Evolutionary conservation across 208 protist genomes (phyloP).

Genomic region (Zelonia costaricensis): DNA sequence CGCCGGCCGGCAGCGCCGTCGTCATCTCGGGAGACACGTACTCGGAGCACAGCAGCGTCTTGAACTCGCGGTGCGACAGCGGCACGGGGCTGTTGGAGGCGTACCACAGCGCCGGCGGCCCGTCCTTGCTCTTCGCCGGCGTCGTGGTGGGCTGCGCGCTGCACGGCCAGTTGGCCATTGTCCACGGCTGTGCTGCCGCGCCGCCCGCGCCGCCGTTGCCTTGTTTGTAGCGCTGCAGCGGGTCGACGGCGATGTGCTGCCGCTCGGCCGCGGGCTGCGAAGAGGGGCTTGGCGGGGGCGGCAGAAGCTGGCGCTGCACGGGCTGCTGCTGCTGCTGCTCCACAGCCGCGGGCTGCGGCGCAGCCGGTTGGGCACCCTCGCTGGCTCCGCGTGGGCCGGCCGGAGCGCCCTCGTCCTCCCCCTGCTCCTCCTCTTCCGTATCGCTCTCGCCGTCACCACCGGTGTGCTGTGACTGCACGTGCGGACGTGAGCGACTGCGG

Average conservation of each 20-base stretch:
- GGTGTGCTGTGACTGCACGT: conserved; percentile 1
- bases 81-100: conserved; percentile 23
- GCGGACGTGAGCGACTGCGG: conserved; percentile 7
- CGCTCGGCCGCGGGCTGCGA: conserved; percentile 1
- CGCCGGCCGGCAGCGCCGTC: neutral
- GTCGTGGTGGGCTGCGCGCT: neutral
- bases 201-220: neutral
- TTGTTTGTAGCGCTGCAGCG: conserved; percentile 14
- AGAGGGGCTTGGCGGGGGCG: conserved; percentile 19
- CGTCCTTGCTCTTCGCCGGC: conserved; percentile 8
- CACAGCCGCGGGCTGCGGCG: neutral
- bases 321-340: neutral
- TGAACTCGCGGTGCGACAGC: conserved; percentile 52
- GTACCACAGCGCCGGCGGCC: conserved; percentile 24
- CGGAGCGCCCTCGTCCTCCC: neutral
- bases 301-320: conserved; percentile 11
- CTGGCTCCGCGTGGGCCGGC: conserved; percentile 3
- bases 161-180: conserved; percentile 16
- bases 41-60: conserved; percentile 62
- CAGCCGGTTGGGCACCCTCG: neutral
- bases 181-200: conserved; percentile 17
- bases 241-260: conserved; percentile 17
- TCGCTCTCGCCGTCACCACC: neutral
- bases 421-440: neutral
- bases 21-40: conserved; percentile 33